A percentile compares a stretch with the other conserved stretches of the same genome.
These are phyloP conservation scores for Rubia occidens DNA, from an alignment of 305 asterid genomes.

Conservation along the genomic window DNA sequence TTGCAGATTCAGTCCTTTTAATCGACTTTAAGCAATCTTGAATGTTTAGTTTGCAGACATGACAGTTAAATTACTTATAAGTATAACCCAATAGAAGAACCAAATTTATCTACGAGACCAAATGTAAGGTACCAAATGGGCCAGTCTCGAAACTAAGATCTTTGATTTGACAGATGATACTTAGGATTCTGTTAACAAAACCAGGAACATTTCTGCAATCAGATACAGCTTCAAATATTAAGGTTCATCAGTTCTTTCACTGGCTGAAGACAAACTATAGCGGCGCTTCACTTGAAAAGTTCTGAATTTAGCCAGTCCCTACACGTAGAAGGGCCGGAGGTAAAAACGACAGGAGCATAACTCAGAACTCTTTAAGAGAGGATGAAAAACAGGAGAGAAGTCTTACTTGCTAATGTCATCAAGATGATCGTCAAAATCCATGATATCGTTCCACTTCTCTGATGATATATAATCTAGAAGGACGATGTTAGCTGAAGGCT, in stretches of 20 bases:
- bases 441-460: conserved; percentile 61
- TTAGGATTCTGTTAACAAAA: neutral
- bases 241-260: neutral
- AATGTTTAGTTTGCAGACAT: neutral
- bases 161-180: neutral
- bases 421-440: conserved; percentile 88
- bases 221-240: neutral
- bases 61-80: too few relatives aligned
- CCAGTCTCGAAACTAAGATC: neutral
- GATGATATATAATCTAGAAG: conserved; percentile 75
- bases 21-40: neutral
- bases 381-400: conserved; percentile 3
- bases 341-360: neutral
- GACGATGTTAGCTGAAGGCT: conserved; percentile 69
- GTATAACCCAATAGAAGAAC: neutral
- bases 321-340: conserved; percentile 10
- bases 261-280: neutral
- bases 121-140: neutral
- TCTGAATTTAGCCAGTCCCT: conserved; percentile 63
- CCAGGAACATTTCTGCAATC: neutral
- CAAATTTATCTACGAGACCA: neutral
- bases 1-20: too few relatives aligned
- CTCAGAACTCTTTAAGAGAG: neutral
- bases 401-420: conserved; percentile 86
- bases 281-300: conserved; percentile 37